Evolutionary conservation across 2,329 filamentous ascomycete species (phyloP), one percentile per base, ranked within the genome.

Genomic region (Epichloe uncinata): DNA sequence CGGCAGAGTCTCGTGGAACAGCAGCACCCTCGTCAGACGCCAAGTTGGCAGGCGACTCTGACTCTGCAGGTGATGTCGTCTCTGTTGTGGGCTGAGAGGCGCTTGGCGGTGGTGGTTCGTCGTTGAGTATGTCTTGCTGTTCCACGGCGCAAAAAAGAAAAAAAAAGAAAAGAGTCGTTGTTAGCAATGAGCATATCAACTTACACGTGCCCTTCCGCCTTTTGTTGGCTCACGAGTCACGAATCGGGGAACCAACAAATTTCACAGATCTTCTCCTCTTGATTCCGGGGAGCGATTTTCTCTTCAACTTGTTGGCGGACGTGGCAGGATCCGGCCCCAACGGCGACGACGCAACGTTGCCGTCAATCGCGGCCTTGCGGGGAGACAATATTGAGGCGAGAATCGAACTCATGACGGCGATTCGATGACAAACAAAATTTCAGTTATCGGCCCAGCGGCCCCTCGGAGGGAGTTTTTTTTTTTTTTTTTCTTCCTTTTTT

Each of bases 361-460:
- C 34, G n/a, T 41, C 30, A 18, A 26, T 26, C 18, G 48, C 22
- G 3, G 35, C 18, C 36, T 50, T 50, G 11, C 48, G 48, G 11
- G 51, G 48, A 5, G 51, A 48, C 33, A 50, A 52, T 18, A 52
- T 41, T 1, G 44, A 41, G 9, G 48, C 35, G 26, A 52, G 11
- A 11, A 50, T 41, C 4, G 34, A 45, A 33, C 18, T 50, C 51
- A 52, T 52, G 18, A n/a, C 20, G 41, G 20, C 9, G 22, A 49
- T 33, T 33, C n/a, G 11, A 20, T 33, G 12, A 46, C 26, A n/a
- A 40, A 12, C 18, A 9, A 11, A 11, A 40, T 30, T 33, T 37
- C 26, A 30, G 26, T n/a, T 4, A 30, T 30, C 26, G 26, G 26
- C 26, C 26, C 26, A 30, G 26, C 22, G 26, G 26, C 26, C 26